phyloP scores from a whole-genome alignment of 352 stramenopile genomes.

The Phytopythium montanum region DNA sequence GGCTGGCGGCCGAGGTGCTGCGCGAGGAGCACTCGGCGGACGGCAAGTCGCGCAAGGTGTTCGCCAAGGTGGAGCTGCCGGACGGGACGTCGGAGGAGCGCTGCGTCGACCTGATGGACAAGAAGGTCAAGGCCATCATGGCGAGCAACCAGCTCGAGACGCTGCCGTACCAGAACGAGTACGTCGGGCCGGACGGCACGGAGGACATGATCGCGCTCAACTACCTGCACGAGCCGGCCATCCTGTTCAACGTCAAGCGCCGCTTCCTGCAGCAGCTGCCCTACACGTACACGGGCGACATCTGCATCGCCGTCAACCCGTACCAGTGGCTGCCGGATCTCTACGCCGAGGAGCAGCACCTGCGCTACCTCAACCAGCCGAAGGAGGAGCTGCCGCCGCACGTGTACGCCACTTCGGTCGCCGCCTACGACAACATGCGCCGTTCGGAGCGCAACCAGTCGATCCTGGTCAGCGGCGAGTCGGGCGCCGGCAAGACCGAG shows the following conservation, averaged over 20 bases:
- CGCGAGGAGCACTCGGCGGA: constrained; percentile 51
- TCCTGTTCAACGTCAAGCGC: constrained; percentile 90
- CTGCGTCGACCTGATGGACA: constrained; percentile 74
- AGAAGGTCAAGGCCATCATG: constrained; percentile 57
- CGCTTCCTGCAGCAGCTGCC: constrained; percentile 85
- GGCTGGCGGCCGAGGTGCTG: constrained; percentile 72
- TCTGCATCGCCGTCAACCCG: constrained; percentile 96
- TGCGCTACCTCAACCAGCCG: constrained; percentile 58
- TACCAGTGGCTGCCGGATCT: constrained; percentile 91
- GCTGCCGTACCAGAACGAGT: constrained; percentile 78
- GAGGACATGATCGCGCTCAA: constrained; percentile 89
- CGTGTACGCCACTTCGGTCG: constrained; percentile 70
- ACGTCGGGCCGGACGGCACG: constrained; percentile 47
- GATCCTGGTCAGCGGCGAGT: constrained; percentile 86
- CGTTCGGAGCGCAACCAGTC: constrained; percentile 67
- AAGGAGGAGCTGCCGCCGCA: constrained; percentile 60
- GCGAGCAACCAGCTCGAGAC: constrained; percentile 62
- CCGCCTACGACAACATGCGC: constrained; percentile 68
- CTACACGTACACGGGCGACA: constrained; percentile 97
- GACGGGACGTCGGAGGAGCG: constrained; percentile 42
- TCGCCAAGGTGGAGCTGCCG: constrained; percentile 6
- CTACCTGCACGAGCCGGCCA: constrained; percentile 88
- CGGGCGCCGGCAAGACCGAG: constrained; percentile 86
- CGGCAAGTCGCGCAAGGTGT: constrained; percentile 39
- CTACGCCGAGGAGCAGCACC: constrained; percentile 72